phyloP scores from a whole-genome alignment of 192 early-diverging fungal genomes.

The Coemansia javaensis region DNA sequence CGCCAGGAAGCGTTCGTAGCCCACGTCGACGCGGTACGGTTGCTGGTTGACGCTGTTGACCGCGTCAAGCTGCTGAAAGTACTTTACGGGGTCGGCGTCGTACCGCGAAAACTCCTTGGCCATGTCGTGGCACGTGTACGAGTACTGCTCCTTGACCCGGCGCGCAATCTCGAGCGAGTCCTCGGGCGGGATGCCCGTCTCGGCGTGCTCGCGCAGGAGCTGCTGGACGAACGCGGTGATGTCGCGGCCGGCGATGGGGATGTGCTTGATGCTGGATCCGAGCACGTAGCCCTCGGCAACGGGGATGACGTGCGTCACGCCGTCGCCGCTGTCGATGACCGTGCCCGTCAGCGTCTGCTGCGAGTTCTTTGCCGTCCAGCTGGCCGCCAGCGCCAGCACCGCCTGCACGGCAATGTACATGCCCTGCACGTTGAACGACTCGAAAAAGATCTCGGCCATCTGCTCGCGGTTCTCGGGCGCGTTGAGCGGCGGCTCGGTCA shows the following conservation, averaged over 20 bases:
- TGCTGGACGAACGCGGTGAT: slow-evolving; percentile 98
- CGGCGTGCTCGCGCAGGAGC: slow-evolving; percentile 90
- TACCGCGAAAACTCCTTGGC: slow-evolving; percentile 95
- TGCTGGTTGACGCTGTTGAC: slow-evolving; percentile 76
- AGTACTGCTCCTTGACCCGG: slow-evolving; percentile 94
- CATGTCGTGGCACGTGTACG: slow-evolving; percentile 95
- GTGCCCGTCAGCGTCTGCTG: slow-evolving; percentile 92
- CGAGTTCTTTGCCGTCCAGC: slow-evolving; percentile 83
- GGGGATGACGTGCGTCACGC: slow-evolving; percentile 98
- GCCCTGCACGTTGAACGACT: slow-evolving; percentile 96
- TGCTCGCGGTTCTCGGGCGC: slow-evolving; percentile 98
- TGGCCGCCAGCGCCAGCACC: slow-evolving; percentile 93
- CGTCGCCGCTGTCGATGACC: slow-evolving; percentile 97
- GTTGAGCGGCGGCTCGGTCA: slow-evolving; percentile 98
- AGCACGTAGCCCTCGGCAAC: slow-evolving; percentile 98
- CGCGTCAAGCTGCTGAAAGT: slow-evolving; percentile 83
- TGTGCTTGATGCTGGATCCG: slow-evolving; percentile 96
- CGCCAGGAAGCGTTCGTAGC: slow-evolving; percentile 97
- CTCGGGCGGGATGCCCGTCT: slow-evolving; percentile 92
- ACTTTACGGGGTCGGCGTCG: slow-evolving; percentile 83
- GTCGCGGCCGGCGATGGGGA: slow-evolving; percentile 97
- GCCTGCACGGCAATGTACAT: slow-evolving; percentile 99
- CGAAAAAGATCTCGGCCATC: slow-evolving; percentile 99
- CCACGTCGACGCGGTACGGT: slow-evolving; percentile 92
- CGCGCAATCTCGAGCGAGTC: slow-evolving; percentile 94